Base-by-base conservation (phyloP, 192 early-diverging fungal genomes). In the Coemansia sp. region DNA sequence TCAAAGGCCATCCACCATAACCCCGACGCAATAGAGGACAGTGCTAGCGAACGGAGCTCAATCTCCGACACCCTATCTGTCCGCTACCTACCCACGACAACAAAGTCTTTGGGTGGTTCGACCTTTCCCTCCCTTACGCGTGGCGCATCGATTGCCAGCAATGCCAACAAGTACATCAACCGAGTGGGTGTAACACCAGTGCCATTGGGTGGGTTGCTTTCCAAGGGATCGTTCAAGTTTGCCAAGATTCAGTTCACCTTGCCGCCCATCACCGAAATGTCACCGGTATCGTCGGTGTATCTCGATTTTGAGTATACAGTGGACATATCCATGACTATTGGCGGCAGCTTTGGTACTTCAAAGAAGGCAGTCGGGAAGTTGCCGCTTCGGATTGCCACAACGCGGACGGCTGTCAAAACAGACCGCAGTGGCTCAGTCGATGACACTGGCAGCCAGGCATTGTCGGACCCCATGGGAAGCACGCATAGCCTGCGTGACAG, bases 241-340 rank as follows among this genome's bases (percentile, higher is more conserved):
- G 70, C 70, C 55, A 57, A 59, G 14, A 66, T 74, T 41, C 59
- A 58, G 51, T 57, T 74, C 32, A 67, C 55, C 4, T 28, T 74
- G 38, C 70, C 70, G 43, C 55, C 54, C 0, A 40, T 63, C 28
- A 48, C 45, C 0, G 64, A 67, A 5, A 74, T 74, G 43, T 74
- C 64, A 12, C 70, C 70, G 1, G 64, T 74, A 13, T 74, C 70
- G 16, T 67, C 64, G 0, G 70, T 67, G 51, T 74, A 62, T 23
- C 38, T 74, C 18, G 70, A 74, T 38, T 74, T 62, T 46, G 70
- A 74, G 48, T 74, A 74, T 48, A 48, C 59, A 2, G 52, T 74
- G 14, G 64, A 74, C 23, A 67, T 74, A 20, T 3, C 41, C 11
- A 59, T 74, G 63, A 63, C 59, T 7, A 30, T 74, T 21, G 70